Percentiles rank a stretch among this genome's conserved stretches.
Evolutionary conservation across 805 yeast species (phyloP).

Genomic region (Dipodascus geniculatus): DNA sequence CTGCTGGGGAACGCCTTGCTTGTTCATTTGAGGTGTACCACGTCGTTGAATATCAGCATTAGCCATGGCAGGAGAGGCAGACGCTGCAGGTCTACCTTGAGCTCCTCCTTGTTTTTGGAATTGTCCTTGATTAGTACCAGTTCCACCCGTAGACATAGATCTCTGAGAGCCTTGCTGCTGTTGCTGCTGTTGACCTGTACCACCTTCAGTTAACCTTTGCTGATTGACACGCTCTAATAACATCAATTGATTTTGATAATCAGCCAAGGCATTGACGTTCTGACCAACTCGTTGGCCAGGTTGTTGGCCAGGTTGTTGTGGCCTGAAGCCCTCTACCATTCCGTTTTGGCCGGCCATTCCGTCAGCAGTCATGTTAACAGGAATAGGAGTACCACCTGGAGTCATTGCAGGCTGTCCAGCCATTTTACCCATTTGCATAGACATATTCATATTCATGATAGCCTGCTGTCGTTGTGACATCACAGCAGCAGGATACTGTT

Average conservation of each 20-base stretch:
- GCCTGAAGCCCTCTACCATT: not conserved
- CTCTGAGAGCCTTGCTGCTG: conserved; percentile 30
- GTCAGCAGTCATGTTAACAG: not conserved
- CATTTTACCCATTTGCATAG: conserved; percentile 1
- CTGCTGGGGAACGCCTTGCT: conserved; percentile 12
- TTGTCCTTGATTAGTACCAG: conserved; percentile 26
- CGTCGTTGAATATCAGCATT: conserved; percentile 9
- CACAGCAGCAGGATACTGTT: conserved; percentile 10
- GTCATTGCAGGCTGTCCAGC: conserved; percentile 2
- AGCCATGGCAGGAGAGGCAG: conserved; percentile 2
- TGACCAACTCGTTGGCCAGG: conserved; percentile 15
- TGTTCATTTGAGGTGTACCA: conserved; percentile 21
- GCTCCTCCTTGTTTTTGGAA: not conserved
- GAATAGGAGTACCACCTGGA: conserved; percentile 1
- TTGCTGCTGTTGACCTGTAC: conserved; percentile 20
- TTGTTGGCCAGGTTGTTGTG: conserved; percentile 5
- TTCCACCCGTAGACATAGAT: conserved; percentile 31
- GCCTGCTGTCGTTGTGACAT: conserved; percentile 19
- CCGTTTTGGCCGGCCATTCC: conserved; percentile 2
- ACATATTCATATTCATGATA: not conserved
- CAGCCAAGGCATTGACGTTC: conserved; percentile 52
- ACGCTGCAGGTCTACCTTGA: conserved; percentile 1
- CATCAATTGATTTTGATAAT: conserved; percentile 71
- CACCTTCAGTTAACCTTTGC: conserved; percentile 34
- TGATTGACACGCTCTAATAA: conserved; percentile 66